Evolutionary conservation across 345 rosid genomes (phyloP).

Genomic region (Sonneratia caseolaris): DNA sequence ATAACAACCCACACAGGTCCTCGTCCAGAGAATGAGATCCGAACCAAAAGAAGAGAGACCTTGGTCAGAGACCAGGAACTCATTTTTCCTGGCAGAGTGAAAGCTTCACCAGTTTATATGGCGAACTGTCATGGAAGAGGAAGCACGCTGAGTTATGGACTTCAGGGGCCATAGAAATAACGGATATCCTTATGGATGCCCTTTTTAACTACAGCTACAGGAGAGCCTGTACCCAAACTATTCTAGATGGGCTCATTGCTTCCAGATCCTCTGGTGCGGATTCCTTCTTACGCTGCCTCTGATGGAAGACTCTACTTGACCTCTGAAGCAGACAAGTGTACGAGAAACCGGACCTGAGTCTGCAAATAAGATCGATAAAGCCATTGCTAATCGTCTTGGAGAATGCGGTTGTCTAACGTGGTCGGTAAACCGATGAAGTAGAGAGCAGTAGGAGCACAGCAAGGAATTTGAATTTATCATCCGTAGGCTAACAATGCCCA

Average conservation of each 20-base stretch:
- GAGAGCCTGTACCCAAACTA: conserved; percentile 17
- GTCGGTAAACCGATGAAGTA: background rate
- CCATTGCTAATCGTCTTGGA: background rate
- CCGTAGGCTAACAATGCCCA: background rate
- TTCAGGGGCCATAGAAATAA: too few species aligned
- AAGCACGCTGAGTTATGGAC: too few species aligned
- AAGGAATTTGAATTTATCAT: conserved; percentile 1
- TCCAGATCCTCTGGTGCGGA: background rate
- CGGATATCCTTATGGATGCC: too few species aligned
- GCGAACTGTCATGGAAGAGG: too few species aligned
- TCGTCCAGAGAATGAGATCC: too few species aligned
- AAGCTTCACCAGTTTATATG: too few species aligned
- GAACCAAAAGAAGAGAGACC: too few species aligned
- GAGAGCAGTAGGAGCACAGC: background rate
- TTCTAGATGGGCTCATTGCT: conserved; percentile 12
- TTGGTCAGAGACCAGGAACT: too few species aligned
- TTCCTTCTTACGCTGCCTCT: background rate
- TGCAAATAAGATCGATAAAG: background rate
- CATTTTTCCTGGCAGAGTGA: too few species aligned
- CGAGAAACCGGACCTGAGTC: background rate
- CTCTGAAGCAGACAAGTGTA: background rate
- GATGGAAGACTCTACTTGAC: background rate
- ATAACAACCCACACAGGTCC: too few species aligned
- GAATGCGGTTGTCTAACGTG: background rate
- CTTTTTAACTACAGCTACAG: too few species aligned